Evolutionary conservation across 306 rosid genomes (phyloP).

Genomic region (Lablab purpureus): DNA sequence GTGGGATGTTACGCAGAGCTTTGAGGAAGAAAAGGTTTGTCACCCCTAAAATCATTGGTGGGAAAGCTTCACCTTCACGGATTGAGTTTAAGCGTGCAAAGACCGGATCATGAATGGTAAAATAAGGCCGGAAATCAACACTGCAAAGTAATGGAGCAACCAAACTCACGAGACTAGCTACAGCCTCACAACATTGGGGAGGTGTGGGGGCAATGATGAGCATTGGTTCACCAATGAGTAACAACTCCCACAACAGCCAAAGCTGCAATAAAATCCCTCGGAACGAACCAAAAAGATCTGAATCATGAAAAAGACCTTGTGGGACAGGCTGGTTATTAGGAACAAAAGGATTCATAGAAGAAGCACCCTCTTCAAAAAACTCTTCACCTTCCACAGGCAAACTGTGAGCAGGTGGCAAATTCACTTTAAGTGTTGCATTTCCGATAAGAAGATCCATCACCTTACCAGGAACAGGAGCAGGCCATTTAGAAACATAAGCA

Average conservation of each 20-base stretch:
- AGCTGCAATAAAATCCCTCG: constrained; percentile 88
- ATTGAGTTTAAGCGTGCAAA: constrained; percentile 79
- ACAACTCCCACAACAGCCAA: constrained; percentile 94
- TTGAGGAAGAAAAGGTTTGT: constrained; percentile 95
- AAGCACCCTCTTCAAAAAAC: constrained; percentile 70
- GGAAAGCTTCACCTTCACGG: constrained; percentile 75
- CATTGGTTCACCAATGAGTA: constrained; percentile 89
- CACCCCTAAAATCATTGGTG: constrained; percentile 87
- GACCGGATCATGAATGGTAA: constrained; percentile 88
- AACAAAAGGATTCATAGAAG: constrained; percentile 73
- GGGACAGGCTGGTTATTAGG: constrained; percentile 76
- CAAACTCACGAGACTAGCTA: constrained; percentile 93
- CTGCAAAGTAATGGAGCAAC: constrained; percentile 90
- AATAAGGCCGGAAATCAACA: constrained; percentile 93
- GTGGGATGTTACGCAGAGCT: constrained; percentile 78
- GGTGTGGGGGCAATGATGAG: constrained; percentile 93
- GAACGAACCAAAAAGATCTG: constrained; percentile 84
- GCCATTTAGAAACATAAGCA: constrained; percentile 87
- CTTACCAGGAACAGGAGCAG: constrained; percentile 79
- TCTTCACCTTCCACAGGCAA: constrained; percentile 63
- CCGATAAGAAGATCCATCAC: constrained; percentile 97
- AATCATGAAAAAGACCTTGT: constrained; percentile 92
- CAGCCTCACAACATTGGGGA: constrained; percentile 97
- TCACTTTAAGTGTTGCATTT: constrained; percentile 82
- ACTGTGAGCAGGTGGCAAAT: constrained; percentile 88